These are phyloP conservation scores for Saitozyma sp. DNA, from an alignment of 768 basidiomycete genomes.

Conservation along the genomic window DNA sequence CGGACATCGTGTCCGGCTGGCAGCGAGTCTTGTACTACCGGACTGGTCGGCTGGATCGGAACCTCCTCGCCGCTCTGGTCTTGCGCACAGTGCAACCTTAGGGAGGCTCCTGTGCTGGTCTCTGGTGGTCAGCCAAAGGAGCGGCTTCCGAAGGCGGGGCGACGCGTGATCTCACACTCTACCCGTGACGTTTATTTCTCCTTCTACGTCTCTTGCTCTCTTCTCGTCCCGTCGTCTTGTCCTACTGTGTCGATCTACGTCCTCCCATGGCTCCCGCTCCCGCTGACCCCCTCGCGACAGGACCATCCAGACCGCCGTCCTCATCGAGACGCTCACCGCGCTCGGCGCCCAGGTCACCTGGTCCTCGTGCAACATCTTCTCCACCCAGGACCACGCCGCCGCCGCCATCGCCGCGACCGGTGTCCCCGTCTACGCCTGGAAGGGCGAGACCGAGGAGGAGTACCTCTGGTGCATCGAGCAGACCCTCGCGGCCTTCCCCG, in stretches of 20 bases:
- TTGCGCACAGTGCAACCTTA: too few species aligned
- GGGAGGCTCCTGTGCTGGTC: too few species aligned
- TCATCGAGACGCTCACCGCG: conserved; percentile 94
- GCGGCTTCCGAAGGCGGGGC: too few species aligned
- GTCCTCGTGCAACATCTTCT: conserved; percentile 99
- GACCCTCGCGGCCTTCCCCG: conserved; percentile 81
- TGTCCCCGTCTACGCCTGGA: conserved; percentile 98
- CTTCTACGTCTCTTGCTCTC: too few species aligned
- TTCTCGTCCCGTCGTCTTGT: too few species aligned
- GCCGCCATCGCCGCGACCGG: conserved; percentile 97
- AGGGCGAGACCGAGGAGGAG: conserved; percentile 99
- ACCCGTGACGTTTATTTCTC: too few species aligned
- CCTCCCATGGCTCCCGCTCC: not conserved
- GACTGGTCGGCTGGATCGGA: too few species aligned
- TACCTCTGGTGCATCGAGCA: conserved; percentile 98
- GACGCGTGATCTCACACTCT: too few species aligned
- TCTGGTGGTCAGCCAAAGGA: too few species aligned
- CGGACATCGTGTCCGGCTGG: too few species aligned
- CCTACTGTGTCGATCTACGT: not conserved
- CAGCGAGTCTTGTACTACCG: too few species aligned
- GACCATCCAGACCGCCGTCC: conserved; percentile 97
- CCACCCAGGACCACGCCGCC: conserved; percentile 98
- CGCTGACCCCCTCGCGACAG: conserved; percentile 54
- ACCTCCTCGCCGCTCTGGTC: too few species aligned
- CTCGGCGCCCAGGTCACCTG: conserved; percentile 97